Conservation (phyloP, 306 rosid genomes). For the Cicer cuneatum region DNA sequence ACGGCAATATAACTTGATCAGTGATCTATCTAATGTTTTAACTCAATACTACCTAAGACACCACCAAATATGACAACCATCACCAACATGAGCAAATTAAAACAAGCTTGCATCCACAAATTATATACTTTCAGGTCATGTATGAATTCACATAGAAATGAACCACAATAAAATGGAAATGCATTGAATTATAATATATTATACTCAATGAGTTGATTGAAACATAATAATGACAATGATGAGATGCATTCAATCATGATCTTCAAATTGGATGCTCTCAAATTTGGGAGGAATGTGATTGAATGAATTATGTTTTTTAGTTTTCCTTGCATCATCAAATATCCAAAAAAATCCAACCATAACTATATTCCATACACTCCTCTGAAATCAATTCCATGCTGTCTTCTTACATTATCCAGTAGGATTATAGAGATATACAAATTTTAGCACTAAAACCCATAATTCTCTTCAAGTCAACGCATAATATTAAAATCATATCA, state of each 20-base stretch:
- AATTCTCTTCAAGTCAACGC: neutral
- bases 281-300: neutral
- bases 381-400: neutral
- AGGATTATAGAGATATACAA: neutral
- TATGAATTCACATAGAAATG: neutral
- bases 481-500: neutral
- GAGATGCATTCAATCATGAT: neutral
- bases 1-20: neutral
- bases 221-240: neutral
- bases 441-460: neutral
- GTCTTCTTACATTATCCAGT: neutral
- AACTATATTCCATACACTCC: neutral
- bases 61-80: neutral
- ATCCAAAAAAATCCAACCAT: neutral
- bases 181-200: neutral
- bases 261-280: too few relatives aligned
- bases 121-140: neutral
- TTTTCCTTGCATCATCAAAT: neutral
- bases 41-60: neutral
- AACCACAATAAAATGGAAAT: too few relatives aligned
- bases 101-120: neutral
- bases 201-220: neutral
- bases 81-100: neutral
- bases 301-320: neutral
- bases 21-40: neutral